Percentiles rank a stretch among this genome's conserved stretches.
Evolutionary conservation across 2,329 filamentous ascomycete species (phyloP).

Genomic region (Penicillium nordicum): DNA sequence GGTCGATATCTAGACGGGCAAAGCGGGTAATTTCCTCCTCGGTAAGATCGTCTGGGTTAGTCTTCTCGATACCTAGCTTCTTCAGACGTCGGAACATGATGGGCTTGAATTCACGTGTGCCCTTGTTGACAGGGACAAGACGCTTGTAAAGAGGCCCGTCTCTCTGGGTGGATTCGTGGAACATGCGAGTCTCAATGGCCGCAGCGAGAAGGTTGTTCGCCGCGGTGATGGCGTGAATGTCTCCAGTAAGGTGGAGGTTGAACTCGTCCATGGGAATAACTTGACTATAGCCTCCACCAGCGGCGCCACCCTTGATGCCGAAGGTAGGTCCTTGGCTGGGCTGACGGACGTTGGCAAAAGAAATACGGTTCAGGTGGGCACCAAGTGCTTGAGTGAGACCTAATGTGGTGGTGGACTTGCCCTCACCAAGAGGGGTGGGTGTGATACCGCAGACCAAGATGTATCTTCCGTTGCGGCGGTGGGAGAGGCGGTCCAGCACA

Average conservation of each 20-base stretch:
- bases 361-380: constrained; percentile 79
- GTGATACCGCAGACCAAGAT: constrained; percentile 94
- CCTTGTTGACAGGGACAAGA: constrained; percentile 85
- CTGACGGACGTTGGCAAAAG: constrained; percentile 95
- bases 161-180: constrained; percentile 94
- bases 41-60: constrained; percentile 83
- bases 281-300: constrained; percentile 96
- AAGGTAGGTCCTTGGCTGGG: constrained; percentile 97
- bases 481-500: constrained; percentile 76
- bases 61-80: constrained; percentile 95
- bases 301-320: constrained; percentile 97
- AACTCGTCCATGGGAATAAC: constrained; percentile 99
- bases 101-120: constrained; percentile 78
- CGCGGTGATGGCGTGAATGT: constrained; percentile 95
- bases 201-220: constrained; percentile 96
- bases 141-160: constrained; percentile 83
- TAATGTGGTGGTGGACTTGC: constrained; percentile 97
- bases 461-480: constrained; percentile 86
- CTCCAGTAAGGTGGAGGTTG: constrained; percentile 94
- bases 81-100: constrained; percentile 91
- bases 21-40: constrained; percentile 84
- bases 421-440: constrained; percentile 91
- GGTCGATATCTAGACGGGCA: constrained; percentile 93
- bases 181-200: constrained; percentile 96
- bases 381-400: constrained; percentile 90